These are phyloP conservation scores for Secale cereale DNA, from an alignment of 176 grass and related monocot species.

Conservation along the genomic window DNA sequence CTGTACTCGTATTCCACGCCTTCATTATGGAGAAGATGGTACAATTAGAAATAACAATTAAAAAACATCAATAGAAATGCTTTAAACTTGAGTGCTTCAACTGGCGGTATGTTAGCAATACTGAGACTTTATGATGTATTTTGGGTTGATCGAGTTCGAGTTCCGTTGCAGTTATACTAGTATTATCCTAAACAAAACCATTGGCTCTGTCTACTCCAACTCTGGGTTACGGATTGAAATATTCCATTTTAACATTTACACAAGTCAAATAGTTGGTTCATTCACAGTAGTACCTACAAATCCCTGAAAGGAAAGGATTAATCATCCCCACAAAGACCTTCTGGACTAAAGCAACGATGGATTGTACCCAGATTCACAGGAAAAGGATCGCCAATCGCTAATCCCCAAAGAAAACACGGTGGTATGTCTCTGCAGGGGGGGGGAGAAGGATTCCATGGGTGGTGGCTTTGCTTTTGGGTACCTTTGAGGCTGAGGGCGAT, in stretches of 20 bases:
- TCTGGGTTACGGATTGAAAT: no score
- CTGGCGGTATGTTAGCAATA: not conserved
- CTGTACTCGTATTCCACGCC: constrained; percentile 91
- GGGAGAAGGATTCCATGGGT: not conserved
- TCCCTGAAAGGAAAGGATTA: not conserved
- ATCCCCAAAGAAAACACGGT: no score
- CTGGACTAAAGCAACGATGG: not conserved
- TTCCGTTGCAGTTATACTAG: not conserved
- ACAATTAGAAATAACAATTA: constrained; percentile 7
- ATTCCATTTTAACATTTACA: not conserved
- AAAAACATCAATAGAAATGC: not conserved
- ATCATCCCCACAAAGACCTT: not conserved
- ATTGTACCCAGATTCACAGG: not conserved
- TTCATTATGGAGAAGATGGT: constrained; percentile 28
- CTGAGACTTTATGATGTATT: not conserved
- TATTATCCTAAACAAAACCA: not conserved
- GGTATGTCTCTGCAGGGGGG: no score
- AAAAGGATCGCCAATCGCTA: no score
- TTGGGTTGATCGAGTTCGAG: not conserved
- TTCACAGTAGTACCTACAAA: not conserved
- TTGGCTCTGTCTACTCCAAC: no score
- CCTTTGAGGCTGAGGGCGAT: constrained; percentile 91
- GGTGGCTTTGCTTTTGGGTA: not conserved
- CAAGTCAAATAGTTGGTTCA: not conserved
- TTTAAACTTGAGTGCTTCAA: not conserved